These are phyloP conservation scores for Themeda triandra DNA, from an alignment of 176 grass and related monocot species.

Conservation along the genomic window DNA sequence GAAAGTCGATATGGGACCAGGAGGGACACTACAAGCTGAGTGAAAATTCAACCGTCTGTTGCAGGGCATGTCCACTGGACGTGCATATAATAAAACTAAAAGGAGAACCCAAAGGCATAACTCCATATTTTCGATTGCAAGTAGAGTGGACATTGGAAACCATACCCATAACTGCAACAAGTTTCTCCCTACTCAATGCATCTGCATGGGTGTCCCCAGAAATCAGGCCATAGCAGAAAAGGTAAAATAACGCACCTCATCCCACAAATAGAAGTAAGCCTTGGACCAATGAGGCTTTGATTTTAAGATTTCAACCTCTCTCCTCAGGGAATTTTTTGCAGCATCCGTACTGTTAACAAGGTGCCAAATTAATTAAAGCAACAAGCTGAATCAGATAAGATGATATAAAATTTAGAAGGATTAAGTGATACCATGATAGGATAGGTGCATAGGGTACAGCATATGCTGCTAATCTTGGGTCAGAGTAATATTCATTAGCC, in stretches of 20 bases:
- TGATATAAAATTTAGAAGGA: constrained; percentile 15
- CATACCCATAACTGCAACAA: not conserved
- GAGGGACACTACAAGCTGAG: constrained; percentile 2
- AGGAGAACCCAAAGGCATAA: not conserved
- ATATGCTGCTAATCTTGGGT: constrained; percentile 96
- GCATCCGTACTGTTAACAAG: constrained; percentile 61
- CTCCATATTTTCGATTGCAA: no score
- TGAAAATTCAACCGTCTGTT: not conserved
- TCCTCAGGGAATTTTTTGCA: constrained; percentile 74
- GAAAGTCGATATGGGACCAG: constrained; percentile 1
- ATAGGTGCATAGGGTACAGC: constrained; percentile 97
- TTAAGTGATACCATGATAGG: constrained; percentile 66
- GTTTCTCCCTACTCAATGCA: not conserved
- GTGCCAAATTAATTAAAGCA: constrained; percentile 20
- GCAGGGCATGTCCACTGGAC: not conserved
- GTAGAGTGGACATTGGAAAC: not conserved
- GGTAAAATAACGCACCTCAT: constrained; percentile 62
- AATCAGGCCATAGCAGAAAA: constrained; percentile 20
- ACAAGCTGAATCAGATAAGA: constrained; percentile 13
- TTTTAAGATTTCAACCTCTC: constrained; percentile 89
- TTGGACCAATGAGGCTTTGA: constrained; percentile 79
- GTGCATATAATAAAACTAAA: not conserved
- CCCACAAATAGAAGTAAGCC: constrained; percentile 99
- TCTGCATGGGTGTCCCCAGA: not conserved
- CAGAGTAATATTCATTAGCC: constrained; percentile 87